Evolutionary conservation across 2,329 filamentous ascomycete genomes (phyloP), one percentile per base, ranked within the genome.

Genomic region (Fusarium staphyleae): DNA sequence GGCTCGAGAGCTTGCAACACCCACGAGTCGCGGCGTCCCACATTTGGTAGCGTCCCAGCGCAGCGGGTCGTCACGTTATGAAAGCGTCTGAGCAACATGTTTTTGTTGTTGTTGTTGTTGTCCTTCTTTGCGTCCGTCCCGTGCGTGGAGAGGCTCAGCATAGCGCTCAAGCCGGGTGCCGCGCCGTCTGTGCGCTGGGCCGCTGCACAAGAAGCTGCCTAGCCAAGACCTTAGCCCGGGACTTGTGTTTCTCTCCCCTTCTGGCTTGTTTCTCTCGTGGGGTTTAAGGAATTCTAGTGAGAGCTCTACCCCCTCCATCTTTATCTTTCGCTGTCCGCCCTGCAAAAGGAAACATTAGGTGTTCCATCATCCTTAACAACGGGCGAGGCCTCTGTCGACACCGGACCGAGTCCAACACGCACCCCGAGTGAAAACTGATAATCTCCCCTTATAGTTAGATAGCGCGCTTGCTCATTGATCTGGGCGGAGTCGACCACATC

Each of bases 121-220:
- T 13, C n/a, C 4, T 30, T n/a, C 30, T 50, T 35, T 51, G 32
- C 37, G 40, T 42, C 22, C 22, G 22, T 30, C 35, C 48, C 47
- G 33, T 47, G 30, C 44, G 41, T 35, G 46, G 39, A 60, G 60
- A 60, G 60, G 39, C 57, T 48, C 48, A 57, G 40, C 41, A 60
- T 39, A 42, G 44, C 39, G 42, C 53, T 48, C 55, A 57, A 52
- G 48, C 52, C 57, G 55, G 58, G 39, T 66, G 55, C 60, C 59
- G 55, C 54, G 62, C 57, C 64, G 52, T 55, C 55, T 64, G 55
- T 66, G 60, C 62, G 60, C 57, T 59, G 55, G 59, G 40, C 47
- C 55, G 56, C 46, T 51, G 54, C 49, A 64, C 49, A 51, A 60
- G 40, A 36, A 54, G 43, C 47, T 51, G 48, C 50, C 50, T 40